A percentile compares a stretch with the other conserved stretches of the same genome.
Conservation (phyloP, 2,329 filamentous ascomycete species). For the Hymenoscyphus fructigenus region DNA sequence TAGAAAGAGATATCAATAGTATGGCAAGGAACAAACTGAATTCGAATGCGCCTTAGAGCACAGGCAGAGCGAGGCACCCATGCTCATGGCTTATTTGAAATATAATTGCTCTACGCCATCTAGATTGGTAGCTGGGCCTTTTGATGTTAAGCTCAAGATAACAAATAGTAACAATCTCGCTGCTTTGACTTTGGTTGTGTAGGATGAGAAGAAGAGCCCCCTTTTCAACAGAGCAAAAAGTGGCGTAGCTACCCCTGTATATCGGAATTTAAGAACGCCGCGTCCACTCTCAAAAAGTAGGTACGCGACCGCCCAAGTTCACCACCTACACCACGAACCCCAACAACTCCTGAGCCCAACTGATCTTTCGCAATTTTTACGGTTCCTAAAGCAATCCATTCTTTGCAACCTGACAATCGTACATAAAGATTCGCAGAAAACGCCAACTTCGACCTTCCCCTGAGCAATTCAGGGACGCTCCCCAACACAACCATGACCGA, state of each 20-base stretch:
- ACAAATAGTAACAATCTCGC: too few relatives aligned
- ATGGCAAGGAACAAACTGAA: too few relatives aligned
- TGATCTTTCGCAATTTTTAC: not conserved
- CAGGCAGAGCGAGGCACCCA: too few relatives aligned
- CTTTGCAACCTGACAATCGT: not conserved
- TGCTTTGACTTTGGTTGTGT: too few relatives aligned
- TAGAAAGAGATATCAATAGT: too few relatives aligned
- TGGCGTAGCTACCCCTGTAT: constrained; percentile 3
- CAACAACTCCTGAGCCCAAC: not conserved
- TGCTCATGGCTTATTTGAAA: too few relatives aligned
- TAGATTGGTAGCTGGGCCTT: too few relatives aligned
- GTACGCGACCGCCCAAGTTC: not conserved
- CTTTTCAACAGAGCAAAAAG: not conserved
- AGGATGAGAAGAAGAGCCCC: not conserved
- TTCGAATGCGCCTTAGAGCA: too few relatives aligned
- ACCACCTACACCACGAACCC: not conserved
- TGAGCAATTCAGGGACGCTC: constrained; percentile 2
- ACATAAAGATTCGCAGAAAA: not conserved
- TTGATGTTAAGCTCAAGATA: too few relatives aligned
- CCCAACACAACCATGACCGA: constrained; percentile 54
- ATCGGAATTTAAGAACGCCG: constrained; percentile 1
- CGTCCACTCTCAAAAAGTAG: constrained; percentile 1
- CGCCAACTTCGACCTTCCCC: not conserved
- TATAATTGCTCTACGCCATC: too few relatives aligned
- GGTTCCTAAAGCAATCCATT: not conserved